Conservation (phyloP, 2,329 filamentous ascomycete genomes). For the Penicillium sp. region DNA sequence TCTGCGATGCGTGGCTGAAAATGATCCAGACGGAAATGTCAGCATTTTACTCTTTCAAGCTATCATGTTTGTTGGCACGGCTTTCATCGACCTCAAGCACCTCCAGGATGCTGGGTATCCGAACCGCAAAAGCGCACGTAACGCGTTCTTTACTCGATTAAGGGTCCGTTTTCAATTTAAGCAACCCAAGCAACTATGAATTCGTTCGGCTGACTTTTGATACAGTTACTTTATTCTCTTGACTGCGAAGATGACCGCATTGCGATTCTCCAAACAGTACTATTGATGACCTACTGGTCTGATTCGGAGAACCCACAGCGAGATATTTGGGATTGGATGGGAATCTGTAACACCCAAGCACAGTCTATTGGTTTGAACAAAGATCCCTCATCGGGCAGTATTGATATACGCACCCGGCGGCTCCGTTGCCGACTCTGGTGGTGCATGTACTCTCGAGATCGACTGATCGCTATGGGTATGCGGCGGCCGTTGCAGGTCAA, state of each 20-base stretch:
- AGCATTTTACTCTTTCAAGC: slow-evolving; percentile 85
- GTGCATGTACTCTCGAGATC: slow-evolving; percentile 89
- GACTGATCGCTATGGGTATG: slow-evolving; percentile 85
- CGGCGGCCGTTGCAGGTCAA: slow-evolving; percentile 84
- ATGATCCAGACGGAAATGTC: slow-evolving; percentile 67
- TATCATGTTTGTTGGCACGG: slow-evolving; percentile 87
- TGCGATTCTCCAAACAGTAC: slow-evolving; percentile 74
- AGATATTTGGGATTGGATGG: slow-evolving; percentile 95
- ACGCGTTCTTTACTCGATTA: slow-evolving; percentile 78
- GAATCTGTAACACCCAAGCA: slow-evolving; percentile 80
- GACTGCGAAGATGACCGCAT: slow-evolving; percentile 87
- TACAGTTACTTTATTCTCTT: slow-evolving; percentile 78
- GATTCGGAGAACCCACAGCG: slow-evolving; percentile 82
- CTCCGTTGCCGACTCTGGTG: slow-evolving; percentile 91
- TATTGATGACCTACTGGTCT: slow-evolving; percentile 93
- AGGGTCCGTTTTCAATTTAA: slow-evolving; percentile 55
- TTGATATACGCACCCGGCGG: slow-evolving; percentile 66
- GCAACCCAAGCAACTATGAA: background rate
- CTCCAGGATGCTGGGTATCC: slow-evolving; percentile 72
- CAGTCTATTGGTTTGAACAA: slow-evolving; percentile 85
- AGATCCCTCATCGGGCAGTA: slow-evolving; percentile 61
- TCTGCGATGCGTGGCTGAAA: slow-evolving; percentile 54
- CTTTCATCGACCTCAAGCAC: slow-evolving; percentile 74
- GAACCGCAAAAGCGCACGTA: slow-evolving; percentile 73
- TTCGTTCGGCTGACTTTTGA: slow-evolving; percentile 8